Evolutionary conservation across 768 basidiomycete genomes (phyloP), one percentile per base, ranked within the genome.

Genomic region (Xerocomus brunneocitrinus): DNA sequence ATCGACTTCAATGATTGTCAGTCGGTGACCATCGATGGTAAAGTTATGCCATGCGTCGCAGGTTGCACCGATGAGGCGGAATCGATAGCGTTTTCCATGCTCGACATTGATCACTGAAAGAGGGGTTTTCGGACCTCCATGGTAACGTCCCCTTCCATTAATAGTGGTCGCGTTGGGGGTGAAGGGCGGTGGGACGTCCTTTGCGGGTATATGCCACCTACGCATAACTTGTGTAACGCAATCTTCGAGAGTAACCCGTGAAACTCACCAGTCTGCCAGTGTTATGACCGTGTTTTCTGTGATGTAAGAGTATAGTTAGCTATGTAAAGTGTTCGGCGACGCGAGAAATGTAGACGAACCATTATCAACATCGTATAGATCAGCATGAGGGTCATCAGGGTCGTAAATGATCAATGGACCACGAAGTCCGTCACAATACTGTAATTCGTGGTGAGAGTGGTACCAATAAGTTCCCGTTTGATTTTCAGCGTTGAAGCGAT

Each of bases 381-480:
- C 34, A 2, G 50, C 58, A 48, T 68, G 68, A 14, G 78, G 79
- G 54, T 80, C 78, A 13, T 71, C 30, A 16, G 74, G 73, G 61
- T 79, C 77, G 54, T 78, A 79, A 30, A 79, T 70, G 8, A 79
- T 63, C 39, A 79, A 52, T 0, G 74, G 67, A 14, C 76, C 76
- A 16, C 74, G 69, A 25, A 74, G 61, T 14, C 76, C 74, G 35
- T 77, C 76, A 42, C 77, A 76, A 24, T 67, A 70, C 58, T 77
- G 76, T 13, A 64, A 58, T 5, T 53, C 54, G 28, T 71, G 57
- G 55, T 78, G 77, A 25, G 74, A 74, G 52, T 78, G 77, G 46
- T 77, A 78, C 78, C 78, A 80, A 52, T 68, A 80, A 0, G 76
- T 79, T 6, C 78, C 79, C 2, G 74, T 65, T 52, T 77, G 74